phyloP scores from a whole-genome alignment of 345 rosid species.

The Eucalyptus cladocalyx region DNA sequence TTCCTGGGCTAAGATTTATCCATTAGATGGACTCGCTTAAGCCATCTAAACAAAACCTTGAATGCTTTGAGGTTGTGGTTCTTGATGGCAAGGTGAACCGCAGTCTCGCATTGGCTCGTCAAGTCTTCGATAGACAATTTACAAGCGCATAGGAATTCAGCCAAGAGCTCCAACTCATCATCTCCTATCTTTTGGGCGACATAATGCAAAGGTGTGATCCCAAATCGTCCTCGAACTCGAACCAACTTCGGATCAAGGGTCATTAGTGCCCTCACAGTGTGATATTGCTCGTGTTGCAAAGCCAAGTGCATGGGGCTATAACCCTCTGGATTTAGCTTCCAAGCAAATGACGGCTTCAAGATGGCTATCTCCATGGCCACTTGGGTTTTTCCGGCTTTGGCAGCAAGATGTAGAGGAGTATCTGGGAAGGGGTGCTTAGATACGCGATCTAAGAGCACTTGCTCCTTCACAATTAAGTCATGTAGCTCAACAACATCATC shows the following conservation, averaged over 20 bases:
- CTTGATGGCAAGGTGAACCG: neutral
- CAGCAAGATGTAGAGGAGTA: neutral
- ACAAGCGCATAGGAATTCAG: rapidly evolving
- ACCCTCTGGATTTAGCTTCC: neutral
- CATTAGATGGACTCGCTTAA: neutral
- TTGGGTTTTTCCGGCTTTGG: neutral
- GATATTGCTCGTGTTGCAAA: rapidly evolving
- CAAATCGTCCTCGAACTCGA: rapidly evolving
- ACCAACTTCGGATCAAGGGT: neutral
- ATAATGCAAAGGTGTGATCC: rapidly evolving
- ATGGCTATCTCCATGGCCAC: neutral
- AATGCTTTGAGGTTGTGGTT: neutral
- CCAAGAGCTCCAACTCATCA: neutral
- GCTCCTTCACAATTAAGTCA: neutral
- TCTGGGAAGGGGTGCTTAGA: neutral
- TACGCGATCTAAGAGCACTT: neutral
- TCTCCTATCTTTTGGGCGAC: rapidly evolving
- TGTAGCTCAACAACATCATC: neutral
- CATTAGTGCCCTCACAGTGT: rapidly evolving
- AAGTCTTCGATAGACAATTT: rapidly evolving
- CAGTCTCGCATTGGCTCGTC: neutral
- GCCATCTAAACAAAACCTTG: neutral
- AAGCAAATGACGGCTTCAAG: neutral
- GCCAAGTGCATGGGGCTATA: neutral
- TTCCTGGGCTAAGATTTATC: rapidly evolving